Percentiles rank a stretch among this genome's conserved stretches.
Conservation (phyloP, 768 basidiomycete genomes). For the Cyathus striatus region DNA sequence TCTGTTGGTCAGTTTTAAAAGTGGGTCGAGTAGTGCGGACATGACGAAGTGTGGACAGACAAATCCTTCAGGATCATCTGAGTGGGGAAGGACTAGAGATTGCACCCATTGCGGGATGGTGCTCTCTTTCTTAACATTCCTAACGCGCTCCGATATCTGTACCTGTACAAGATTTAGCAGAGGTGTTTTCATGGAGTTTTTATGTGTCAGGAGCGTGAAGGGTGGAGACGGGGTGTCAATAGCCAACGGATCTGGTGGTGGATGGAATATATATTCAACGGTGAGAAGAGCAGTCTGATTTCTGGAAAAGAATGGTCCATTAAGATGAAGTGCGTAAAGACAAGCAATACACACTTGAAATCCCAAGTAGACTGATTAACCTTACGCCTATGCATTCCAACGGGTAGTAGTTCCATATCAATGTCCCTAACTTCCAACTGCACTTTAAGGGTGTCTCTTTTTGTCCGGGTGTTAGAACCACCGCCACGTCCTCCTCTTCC, state of each 20-base stretch:
- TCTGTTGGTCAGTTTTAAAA: constrained; percentile 18
- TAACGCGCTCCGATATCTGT: constrained; percentile 35
- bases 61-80: constrained; percentile 54
- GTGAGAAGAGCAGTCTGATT: constrained; percentile 65
- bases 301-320: too few relatives aligned
- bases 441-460: constrained; percentile 62
- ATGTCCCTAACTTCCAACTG: constrained; percentile 67
- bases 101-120: constrained; percentile 51
- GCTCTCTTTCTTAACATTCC: constrained; percentile 36
- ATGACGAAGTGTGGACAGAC: constrained; percentile 57
- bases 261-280: constrained; percentile 66
- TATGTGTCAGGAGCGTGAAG: constrained; percentile 58
- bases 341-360: constrained; percentile 51
- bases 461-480: constrained; percentile 34
- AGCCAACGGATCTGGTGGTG: constrained; percentile 39
- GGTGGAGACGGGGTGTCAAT: constrained; percentile 33
- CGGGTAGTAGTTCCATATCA: constrained; percentile 69
- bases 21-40: constrained; percentile 35
- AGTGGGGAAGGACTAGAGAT: constrained; percentile 44
- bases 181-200: constrained; percentile 45
- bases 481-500: constrained; percentile 21
- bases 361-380: constrained; percentile 84
- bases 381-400: constrained; percentile 77
- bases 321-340: too few relatives aligned
- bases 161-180: constrained; percentile 47